phyloP scores from a whole-genome alignment of 1,284 basidiomycete genomes.

The Xerocomus amazonicus region DNA sequence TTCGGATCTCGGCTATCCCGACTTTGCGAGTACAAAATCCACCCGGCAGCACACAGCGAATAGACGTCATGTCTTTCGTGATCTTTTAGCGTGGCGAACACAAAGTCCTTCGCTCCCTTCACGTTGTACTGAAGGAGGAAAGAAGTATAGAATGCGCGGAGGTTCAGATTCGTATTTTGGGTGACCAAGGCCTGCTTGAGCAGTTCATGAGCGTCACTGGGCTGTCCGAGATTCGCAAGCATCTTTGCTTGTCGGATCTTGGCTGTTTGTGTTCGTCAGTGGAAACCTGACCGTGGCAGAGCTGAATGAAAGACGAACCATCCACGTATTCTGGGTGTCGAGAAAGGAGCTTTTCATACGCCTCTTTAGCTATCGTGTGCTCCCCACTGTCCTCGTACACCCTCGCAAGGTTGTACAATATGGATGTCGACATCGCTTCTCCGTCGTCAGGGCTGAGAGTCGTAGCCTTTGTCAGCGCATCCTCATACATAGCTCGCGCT shows the following conservation, averaged over 20 bases:
- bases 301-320: slow-evolving; percentile 51
- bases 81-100: no score
- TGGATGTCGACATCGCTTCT: slow-evolving; percentile 73
- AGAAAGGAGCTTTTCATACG: slow-evolving; percentile 79
- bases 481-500: slow-evolving; percentile 62
- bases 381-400: slow-evolving; percentile 84
- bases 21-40: slow-evolving; percentile 80
- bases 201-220: slow-evolving; percentile 79
- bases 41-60: no score
- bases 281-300: not conserved
- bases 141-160: slow-evolving; percentile 83
- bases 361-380: slow-evolving; percentile 68
- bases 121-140: slow-evolving; percentile 78
- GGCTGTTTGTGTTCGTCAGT: slow-evolving; percentile 46
- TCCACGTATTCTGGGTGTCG: slow-evolving; percentile 93
- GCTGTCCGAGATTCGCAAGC: slow-evolving; percentile 60
- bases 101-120: slow-evolving; percentile 76
- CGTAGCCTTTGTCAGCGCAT: slow-evolving; percentile 57
- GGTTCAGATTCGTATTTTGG: slow-evolving; percentile 67
- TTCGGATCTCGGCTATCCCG: slow-evolving; percentile 81
- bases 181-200: slow-evolving; percentile 83
- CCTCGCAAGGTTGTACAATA: slow-evolving; percentile 86
- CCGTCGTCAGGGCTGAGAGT: slow-evolving; percentile 47
- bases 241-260: slow-evolving; percentile 88
- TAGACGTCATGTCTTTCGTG: no score